Evolutionary conservation across 768 basidiomycete species (phyloP).

Genomic region (Pleurotus ostreatus): DNA sequence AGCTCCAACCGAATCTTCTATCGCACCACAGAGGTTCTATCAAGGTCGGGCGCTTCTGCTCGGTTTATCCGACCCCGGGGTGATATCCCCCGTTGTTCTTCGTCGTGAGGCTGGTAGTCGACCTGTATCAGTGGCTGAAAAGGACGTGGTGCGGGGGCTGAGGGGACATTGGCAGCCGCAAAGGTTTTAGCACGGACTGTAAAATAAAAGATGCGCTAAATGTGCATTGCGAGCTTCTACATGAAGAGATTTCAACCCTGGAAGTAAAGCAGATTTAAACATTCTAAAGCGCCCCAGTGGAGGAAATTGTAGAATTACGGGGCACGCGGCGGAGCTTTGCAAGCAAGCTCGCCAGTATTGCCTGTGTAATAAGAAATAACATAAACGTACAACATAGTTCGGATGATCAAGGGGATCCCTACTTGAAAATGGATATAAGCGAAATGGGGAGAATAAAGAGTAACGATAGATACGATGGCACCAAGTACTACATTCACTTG

Average conservation of each 20-base stretch:
- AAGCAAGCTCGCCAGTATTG: too few species aligned
- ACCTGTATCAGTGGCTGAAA: slow-evolving; percentile 47
- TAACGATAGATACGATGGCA: not conserved
- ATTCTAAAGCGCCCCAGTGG: too few species aligned
- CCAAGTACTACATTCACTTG: not conserved
- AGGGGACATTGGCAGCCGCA: slow-evolving; percentile 67
- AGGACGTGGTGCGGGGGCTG: slow-evolving; percentile 54
- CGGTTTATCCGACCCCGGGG: slow-evolving; percentile 24
- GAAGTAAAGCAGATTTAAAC: too few species aligned
- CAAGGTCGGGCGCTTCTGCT: slow-evolving; percentile 53
- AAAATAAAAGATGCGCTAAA: too few species aligned
- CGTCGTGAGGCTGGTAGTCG: not conserved
- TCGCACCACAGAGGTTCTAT: slow-evolving; percentile 27
- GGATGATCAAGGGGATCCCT: too few species aligned
- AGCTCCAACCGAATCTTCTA: slow-evolving; percentile 1
- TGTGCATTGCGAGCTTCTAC: too few species aligned
- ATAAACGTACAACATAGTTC: too few species aligned
- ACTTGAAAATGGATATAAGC: not conserved
- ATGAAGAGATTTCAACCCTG: too few species aligned
- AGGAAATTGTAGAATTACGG: too few species aligned
- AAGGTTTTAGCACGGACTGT: slow-evolving; percentile 29
- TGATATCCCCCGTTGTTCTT: not conserved
- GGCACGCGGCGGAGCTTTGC: too few species aligned
- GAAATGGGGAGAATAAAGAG: not conserved
- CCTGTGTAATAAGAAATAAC: too few species aligned